phyloP scores from a whole-genome alignment of 177 flowering plant species.

The Telopea speciosissima region DNA sequence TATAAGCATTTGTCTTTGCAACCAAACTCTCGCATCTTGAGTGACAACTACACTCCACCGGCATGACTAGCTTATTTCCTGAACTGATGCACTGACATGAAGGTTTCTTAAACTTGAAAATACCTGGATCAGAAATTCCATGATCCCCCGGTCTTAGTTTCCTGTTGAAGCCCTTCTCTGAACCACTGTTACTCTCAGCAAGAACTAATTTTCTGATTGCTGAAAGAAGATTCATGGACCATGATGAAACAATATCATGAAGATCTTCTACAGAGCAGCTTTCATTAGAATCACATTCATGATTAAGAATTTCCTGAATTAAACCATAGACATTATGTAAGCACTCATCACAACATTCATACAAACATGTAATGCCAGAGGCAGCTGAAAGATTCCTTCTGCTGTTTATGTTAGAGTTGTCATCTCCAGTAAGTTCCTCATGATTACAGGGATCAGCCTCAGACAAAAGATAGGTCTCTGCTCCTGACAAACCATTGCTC shows the following conservation, averaged over 20 bases:
- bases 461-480: slow-evolving; percentile 13
- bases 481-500: slow-evolving; percentile 15
- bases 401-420: slow-evolving; percentile 12
- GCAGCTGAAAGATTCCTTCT: slow-evolving; percentile 15
- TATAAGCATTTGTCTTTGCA: slow-evolving; percentile 12
- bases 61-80: slow-evolving; percentile 19
- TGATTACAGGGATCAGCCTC: slow-evolving; percentile 13
- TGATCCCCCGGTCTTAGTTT: slow-evolving; percentile 9
- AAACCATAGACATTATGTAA: slow-evolving; percentile 31
- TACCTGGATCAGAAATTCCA: slow-evolving; percentile 14
- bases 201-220: slow-evolving; percentile 31
- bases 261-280: slow-evolving; percentile 48
- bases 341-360: slow-evolving; percentile 64
- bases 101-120: slow-evolving; percentile 3
- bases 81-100: slow-evolving; percentile 27
- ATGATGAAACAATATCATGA: slow-evolving; percentile 64
- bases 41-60: slow-evolving; percentile 53
- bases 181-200: slow-evolving; percentile 15
- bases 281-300: slow-evolving; percentile 32
- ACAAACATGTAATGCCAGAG: slow-evolving; percentile 36
- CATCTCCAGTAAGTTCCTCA: slow-evolving; percentile 11
- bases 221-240: slow-evolving; percentile 56
- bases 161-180: slow-evolving; percentile 10
- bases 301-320: slow-evolving; percentile 40
- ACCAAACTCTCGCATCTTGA: slow-evolving; percentile 11